Percentiles rank a stretch among this genome's conserved stretches.
These are phyloP conservation scores for Amphicarpaea edgeworthii DNA, from an alignment of 306 rosid genomes.

Conservation along the genomic window DNA sequence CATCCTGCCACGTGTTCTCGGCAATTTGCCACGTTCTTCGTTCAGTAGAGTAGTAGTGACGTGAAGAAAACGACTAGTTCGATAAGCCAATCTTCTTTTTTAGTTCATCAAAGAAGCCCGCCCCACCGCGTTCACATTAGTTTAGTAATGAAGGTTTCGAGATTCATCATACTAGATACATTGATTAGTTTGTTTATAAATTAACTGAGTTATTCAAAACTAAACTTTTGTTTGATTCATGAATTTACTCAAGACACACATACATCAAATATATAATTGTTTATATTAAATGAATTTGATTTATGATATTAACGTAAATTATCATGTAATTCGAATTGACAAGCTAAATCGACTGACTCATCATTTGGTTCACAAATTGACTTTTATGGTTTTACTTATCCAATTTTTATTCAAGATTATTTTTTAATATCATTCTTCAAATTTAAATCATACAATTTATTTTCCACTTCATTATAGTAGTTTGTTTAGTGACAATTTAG, in stretches of 20 bases:
- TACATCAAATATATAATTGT: background rate
- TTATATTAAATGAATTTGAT: background rate
- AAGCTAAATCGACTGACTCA: no score
- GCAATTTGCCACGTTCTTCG: conserved; percentile 34
- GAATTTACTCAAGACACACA: background rate
- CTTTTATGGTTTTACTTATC: no score
- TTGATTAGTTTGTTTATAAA: background rate
- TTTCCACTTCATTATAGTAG: no score
- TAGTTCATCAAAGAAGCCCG: background rate
- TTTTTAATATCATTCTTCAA: background rate
- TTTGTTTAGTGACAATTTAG: no score
- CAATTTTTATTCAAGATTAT: no score
- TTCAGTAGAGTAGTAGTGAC: background rate
- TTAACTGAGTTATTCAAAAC: background rate
- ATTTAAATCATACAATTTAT: background rate
- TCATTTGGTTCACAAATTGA: background rate
- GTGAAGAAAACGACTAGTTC: background rate
- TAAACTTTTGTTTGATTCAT: background rate
- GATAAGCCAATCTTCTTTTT: background rate
- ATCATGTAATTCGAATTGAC: no score
- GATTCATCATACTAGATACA: no score
- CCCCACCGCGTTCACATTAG: no score
- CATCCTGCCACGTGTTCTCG: conserved; percentile 8
- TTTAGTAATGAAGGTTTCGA: no score
- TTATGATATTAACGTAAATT: background rate